phyloP scores from a whole-genome alignment of 345 rosid species.

The Turritis glabra region DNA sequence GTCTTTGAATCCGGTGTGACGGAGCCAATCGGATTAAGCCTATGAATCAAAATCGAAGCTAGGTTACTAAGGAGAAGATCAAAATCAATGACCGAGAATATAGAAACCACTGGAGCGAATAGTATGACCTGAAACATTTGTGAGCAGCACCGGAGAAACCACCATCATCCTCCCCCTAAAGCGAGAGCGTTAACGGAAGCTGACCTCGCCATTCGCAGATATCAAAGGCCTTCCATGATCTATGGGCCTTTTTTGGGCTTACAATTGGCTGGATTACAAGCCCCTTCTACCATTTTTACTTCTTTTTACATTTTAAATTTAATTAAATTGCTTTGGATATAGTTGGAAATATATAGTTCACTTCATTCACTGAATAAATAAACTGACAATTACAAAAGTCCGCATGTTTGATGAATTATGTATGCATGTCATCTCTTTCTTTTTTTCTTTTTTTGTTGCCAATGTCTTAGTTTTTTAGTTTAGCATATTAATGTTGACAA shows the following conservation, averaged over 20 bases:
- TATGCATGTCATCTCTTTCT: too few species aligned
- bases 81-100: background rate
- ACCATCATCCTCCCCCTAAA: slow-evolving; percentile 30
- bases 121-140: slow-evolving; percentile 24
- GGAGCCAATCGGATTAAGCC: slow-evolving; percentile 23
- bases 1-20: slow-evolving; percentile 10
- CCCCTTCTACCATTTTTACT: background rate
- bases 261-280: background rate
- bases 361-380: too few species aligned
- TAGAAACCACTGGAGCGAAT: background rate
- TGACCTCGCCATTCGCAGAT: background rate
- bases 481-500: background rate
- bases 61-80: background rate
- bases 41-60: background rate
- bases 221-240: background rate
- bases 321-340: too few species aligned
- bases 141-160: slow-evolving; percentile 23
- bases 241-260: slow-evolving; percentile 21
- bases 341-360: too few species aligned
- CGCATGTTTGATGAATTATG: too few species aligned
- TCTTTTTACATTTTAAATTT: too few species aligned
- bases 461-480: too few species aligned
- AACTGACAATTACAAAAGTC: too few species aligned
- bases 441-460: too few species aligned
- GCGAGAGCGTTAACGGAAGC: background rate